phyloP scores from a whole-genome alignment of 345 rosid genomes.

The Gossypium herbaceum region DNA sequence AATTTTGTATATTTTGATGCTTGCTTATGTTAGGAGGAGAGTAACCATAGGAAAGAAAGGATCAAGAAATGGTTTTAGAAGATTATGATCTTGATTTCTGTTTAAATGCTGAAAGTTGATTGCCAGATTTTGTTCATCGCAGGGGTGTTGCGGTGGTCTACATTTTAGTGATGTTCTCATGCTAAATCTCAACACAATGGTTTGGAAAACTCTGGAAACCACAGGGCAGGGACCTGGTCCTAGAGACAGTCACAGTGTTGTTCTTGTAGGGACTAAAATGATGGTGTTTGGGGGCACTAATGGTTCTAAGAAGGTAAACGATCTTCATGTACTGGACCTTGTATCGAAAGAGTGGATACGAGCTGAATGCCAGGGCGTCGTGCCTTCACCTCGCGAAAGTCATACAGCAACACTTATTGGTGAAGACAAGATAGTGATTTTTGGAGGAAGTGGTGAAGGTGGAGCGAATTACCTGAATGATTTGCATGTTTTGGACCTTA shows the following conservation, averaged over 20 bases:
- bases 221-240: constrained; percentile 69
- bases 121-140: constrained; percentile 2
- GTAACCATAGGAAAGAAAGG: neutral
- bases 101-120: neutral
- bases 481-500: constrained; percentile 57
- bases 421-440: constrained; percentile 45
- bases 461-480: constrained; percentile 73
- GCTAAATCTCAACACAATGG: constrained; percentile 49
- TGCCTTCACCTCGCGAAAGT: constrained; percentile 66
- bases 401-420: constrained; percentile 63
- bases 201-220: constrained; percentile 47
- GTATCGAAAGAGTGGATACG: constrained; percentile 48
- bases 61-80: neutral
- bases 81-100: neutral
- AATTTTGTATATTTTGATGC: neutral
- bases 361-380: constrained; percentile 42
- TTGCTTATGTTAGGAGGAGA: neutral
- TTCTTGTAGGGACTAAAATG: constrained; percentile 54
- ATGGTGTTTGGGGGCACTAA: constrained; percentile 72
- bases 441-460: constrained; percentile 84
- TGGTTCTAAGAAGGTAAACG: constrained; percentile 66
- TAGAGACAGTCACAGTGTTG: constrained; percentile 73
- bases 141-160: constrained; percentile 78
- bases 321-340: constrained; percentile 58
- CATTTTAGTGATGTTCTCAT: constrained; percentile 66